A percentile compares a stretch with the other conserved stretches of the same genome.
Evolutionary conservation across 2,329 filamentous ascomycete species (phyloP).

Genomic region (Ceratocystis variospora): DNA sequence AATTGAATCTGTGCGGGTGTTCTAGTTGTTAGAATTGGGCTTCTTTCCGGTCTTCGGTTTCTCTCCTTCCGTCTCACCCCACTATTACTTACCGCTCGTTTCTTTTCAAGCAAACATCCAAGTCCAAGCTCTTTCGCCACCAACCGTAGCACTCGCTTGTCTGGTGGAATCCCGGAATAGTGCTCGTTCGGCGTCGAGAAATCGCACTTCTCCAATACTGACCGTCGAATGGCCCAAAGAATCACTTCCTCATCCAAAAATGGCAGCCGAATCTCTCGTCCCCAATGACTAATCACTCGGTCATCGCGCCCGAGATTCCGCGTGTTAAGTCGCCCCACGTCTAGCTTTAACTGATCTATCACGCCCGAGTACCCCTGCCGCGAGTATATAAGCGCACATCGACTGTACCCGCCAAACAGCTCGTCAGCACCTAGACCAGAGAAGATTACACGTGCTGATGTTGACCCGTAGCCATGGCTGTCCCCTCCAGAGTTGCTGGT

Average conservation of each 20-base stretch:
- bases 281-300: constrained; percentile 77
- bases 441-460: constrained; percentile 66
- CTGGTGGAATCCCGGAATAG: constrained; percentile 46
- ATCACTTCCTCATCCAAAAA: constrained; percentile 80
- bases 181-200: constrained; percentile 36
- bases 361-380: constrained; percentile 57
- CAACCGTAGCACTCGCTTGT: constrained; percentile 56
- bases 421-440: constrained; percentile 94
- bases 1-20: constrained; percentile 56
- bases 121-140: constrained; percentile 14
- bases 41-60: too few species aligned
- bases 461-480: constrained; percentile 39
- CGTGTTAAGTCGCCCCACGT: constrained; percentile 73
- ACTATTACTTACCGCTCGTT: constrained; percentile 13
- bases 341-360: constrained; percentile 68
- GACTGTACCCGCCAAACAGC: constrained; percentile 82
- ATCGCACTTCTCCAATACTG: constrained; percentile 77
- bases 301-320: constrained; percentile 94
- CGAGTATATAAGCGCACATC: constrained; percentile 65
- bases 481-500: neutral
- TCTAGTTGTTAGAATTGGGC: neutral
- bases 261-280: constrained; percentile 77
- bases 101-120: neutral
- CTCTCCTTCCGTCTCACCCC: constrained; percentile 8
- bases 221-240: constrained; percentile 58